Conservation (phyloP, 2,329 filamentous ascomycete genomes). For the Penicillium aurantiogriseum region DNA sequence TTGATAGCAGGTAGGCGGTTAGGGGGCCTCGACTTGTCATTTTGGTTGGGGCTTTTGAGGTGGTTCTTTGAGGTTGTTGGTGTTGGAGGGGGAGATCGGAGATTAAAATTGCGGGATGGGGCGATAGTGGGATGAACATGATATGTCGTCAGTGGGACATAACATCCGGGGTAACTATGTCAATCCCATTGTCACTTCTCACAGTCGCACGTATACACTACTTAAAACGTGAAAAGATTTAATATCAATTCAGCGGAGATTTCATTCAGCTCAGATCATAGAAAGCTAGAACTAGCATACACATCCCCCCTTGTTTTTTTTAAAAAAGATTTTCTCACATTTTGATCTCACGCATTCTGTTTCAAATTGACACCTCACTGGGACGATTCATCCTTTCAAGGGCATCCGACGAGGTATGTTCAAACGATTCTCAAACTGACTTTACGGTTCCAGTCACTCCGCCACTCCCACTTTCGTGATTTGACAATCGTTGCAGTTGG, state of each 20-base stretch:
- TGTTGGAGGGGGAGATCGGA: slow-evolving; percentile 1
- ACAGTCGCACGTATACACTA: background rate
- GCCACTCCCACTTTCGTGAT: background rate
- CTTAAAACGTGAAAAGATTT: background rate
- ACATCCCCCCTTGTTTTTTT: background rate
- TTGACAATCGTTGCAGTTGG: background rate
- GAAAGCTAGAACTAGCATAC: background rate
- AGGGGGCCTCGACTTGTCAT: slow-evolving; percentile 44
- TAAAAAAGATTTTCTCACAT: background rate
- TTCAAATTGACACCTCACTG: background rate
- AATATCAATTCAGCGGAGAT: background rate
- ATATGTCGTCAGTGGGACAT: slow-evolving; percentile 19
- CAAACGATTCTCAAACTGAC: background rate
- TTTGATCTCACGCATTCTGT: background rate
- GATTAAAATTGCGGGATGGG: slow-evolving; percentile 9
- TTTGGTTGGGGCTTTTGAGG: slow-evolving; percentile 17
- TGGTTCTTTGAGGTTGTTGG: background rate
- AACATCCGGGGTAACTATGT: background rate
- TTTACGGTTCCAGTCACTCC: background rate
- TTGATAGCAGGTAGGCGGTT: slow-evolving; percentile 57
- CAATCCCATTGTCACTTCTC: background rate
- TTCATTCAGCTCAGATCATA: background rate
- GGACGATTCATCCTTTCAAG: background rate
- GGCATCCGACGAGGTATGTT: background rate
- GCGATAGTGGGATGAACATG: slow-evolving; percentile 10